Base-by-base conservation (phyloP, 495 filamentous ascomycete genomes). In the Talaromyces ruber region DNA sequence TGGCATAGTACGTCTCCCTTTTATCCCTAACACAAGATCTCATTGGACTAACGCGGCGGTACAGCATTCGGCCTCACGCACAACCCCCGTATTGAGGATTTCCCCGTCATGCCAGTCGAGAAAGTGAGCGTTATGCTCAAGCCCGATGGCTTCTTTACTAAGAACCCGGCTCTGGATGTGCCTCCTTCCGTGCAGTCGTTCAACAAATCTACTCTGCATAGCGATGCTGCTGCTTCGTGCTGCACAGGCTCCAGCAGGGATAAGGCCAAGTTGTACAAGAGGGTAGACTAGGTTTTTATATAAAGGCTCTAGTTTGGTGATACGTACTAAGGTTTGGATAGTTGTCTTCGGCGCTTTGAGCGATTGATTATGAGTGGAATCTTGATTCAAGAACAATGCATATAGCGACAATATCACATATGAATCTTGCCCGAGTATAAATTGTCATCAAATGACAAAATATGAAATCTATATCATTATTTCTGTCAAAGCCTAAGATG, bases 21-120 rank as follows among this genome's bases (percentile, higher is more conserved):
- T 57, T 24, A 9, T 25, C 8, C 3, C 21, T 2, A 32, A 57
- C 18, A 2, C 95, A 95, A n/a, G n/a, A 66, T 92, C 96, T 72
- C 94, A 93, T 65, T 94, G 96, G 90, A 96, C 91, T 50, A 92
- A 96, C 67, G 39, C 39, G 92, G 96, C 68, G 92, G 5, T 96
- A 96, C 69, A 93, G 90, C 83, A 34, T 87, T 86, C 63, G 85
- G 85, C 5, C 74, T 82, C 24, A 86, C 84, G 21, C 85, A 88
- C 68, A 78, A 82, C 25, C 80, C 83, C 2, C 68, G 84, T 4
- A 71, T 78, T 9, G 85, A 88, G 66, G 84, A 87, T 66, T 87
- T 81, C 70, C 85, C 85, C 1, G 83, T 88, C 28, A 92, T 91
- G 88, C 73, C 74, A 1, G 64, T 62, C 6, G 76, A 78, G 45